These are phyloP conservation scores for Brassica juncea DNA, from an alignment of 345 rosid genomes.

Conservation along the genomic window DNA sequence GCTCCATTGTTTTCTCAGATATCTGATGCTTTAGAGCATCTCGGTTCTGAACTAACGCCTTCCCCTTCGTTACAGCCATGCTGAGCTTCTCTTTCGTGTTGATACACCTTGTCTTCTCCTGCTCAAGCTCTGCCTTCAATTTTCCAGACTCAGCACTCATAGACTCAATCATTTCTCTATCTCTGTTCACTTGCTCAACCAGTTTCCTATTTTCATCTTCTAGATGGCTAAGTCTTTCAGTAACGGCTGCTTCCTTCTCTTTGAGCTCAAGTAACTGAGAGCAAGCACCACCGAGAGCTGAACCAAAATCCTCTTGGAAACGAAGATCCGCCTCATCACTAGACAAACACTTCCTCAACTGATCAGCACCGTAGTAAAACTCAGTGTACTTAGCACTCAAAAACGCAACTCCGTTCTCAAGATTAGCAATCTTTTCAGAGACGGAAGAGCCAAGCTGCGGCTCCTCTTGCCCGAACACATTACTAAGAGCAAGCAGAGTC, in stretches of 20 bases:
- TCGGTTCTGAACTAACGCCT: constrained; percentile 90
- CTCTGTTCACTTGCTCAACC: constrained; percentile 60
- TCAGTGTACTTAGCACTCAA: constrained; percentile 65
- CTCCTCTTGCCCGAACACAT: constrained; percentile 59
- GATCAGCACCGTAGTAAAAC: constrained; percentile 63
- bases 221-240: constrained; percentile 48
- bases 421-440: constrained; percentile 50
- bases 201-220: constrained; percentile 62
- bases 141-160: constrained; percentile 52
- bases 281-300: constrained; percentile 60
- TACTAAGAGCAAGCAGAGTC: constrained; percentile 59
- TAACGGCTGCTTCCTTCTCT: constrained; percentile 55
- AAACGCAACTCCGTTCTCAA: constrained; percentile 56
- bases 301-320: constrained; percentile 56
- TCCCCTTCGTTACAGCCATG: constrained; percentile 95
- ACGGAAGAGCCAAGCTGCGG: constrained; percentile 54
- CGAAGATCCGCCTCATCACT: constrained; percentile 48
- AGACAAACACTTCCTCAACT: constrained; percentile 64
- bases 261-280: constrained; percentile 59
- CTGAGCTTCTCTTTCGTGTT: constrained; percentile 91
- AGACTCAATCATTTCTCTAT: constrained; percentile 48
- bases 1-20: constrained; percentile 67
- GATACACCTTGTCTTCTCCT: constrained; percentile 71
- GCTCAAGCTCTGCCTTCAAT: constrained; percentile 65
- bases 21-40: constrained; percentile 78